Evolutionary conservation across 2,329 filamentous ascomycete species (phyloP), one percentile per base, ranked within the genome.

Genomic region (Phoma sp.): DNA sequence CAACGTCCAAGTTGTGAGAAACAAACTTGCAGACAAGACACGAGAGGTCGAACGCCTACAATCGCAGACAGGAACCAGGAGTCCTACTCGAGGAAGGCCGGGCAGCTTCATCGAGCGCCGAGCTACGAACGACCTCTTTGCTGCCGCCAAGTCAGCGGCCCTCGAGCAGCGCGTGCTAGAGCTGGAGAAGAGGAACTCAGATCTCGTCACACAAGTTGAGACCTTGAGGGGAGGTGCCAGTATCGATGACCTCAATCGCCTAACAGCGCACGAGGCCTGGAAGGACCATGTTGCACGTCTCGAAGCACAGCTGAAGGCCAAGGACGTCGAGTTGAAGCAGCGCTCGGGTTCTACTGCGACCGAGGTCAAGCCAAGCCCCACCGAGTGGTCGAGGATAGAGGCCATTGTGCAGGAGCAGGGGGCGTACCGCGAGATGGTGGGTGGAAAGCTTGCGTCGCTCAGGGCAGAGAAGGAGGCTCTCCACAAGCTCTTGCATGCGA

Each of bases 121-220:
- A 11, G 71, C 64, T 47, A 75, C 72, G 7, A 67, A 68, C 12
- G 76, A 78, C 52, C 67, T 79, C 14, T 79, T 77, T 59, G 75
- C 74, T 10, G 71, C 67, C 0, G 77, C 77, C 29, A 76, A 76
- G 46, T 69, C 73, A 1, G 76, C 76, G 12, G 77, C 77, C 0
- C 65, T 79, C 28, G 75, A 79, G 56, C 76, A 79, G 46, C 69
- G 76, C 12, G 72, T 73, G 12, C 69, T 79, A 14, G 77, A 78
- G 53, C 61, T 78, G 2, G 77, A 79, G 53, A 71, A 72, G 57
- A 62, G 72, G 2, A 78, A 78, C 56, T 61, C 68, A 9, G 72
- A 76, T 40, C 64, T 77, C 2, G 55, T 71, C 2, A 28, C 52
- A 5, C 68, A 76, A 33, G 56, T 74, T n/a, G 62, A 64, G 36